Conservation (phyloP, 495 filamentous ascomycete species). For the Trichoderma asperelloides region DNA sequence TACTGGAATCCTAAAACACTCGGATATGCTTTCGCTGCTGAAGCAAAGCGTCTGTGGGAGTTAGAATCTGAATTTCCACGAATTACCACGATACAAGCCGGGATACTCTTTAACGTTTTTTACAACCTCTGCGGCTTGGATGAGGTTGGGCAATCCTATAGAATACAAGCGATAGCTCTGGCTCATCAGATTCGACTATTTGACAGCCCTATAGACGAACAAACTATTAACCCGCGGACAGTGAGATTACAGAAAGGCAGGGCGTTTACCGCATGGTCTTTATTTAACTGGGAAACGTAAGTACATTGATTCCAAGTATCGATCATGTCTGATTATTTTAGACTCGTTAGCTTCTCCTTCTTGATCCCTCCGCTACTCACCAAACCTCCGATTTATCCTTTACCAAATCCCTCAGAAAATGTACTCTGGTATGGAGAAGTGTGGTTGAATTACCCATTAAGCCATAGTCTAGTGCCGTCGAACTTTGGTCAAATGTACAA, state of each 20-base stretch:
- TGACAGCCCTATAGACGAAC: background rate
- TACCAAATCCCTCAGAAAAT: background rate
- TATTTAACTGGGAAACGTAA: conserved; percentile 21
- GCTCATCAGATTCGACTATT: background rate
- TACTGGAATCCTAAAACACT: background rate
- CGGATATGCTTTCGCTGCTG: background rate
- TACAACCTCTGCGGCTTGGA: conserved; percentile 18
- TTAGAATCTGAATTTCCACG: background rate
- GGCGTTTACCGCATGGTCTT: conserved; percentile 19
- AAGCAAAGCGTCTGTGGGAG: background rate
- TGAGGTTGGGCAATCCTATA: conserved; percentile 13
- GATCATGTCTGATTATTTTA: background rate
- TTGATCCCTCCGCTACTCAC: background rate
- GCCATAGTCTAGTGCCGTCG: background rate
- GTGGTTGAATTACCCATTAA: background rate
- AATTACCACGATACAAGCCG: background rate
- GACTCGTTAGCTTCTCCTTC: background rate
- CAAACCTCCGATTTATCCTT: background rate
- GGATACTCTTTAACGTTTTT: background rate
- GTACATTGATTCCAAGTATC: conserved; percentile 9
- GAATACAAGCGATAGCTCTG: background rate
- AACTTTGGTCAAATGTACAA: background rate
- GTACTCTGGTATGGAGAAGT: background rate
- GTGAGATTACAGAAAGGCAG: conserved; percentile 11
- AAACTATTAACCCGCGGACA: background rate